Evolutionary conservation across 2,329 filamentous ascomycete species (phyloP).

Genomic region (Penicillium hesseltinei): DNA sequence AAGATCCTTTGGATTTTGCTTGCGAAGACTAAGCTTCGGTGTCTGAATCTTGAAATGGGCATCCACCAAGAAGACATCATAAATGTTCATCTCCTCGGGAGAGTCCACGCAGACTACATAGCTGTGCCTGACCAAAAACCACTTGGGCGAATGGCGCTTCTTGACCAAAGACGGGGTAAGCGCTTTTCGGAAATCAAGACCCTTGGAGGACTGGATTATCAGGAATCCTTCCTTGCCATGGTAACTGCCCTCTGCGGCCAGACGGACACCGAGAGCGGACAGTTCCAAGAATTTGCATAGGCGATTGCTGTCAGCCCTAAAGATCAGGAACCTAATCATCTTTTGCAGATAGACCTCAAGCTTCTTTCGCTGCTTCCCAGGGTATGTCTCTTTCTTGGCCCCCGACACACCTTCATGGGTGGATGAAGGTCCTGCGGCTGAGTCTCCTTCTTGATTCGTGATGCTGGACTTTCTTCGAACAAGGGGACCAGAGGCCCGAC

Average conservation of each 20-base stretch:
- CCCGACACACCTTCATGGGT: slow-evolving; percentile 38
- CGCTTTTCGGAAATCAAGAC: slow-evolving; percentile 78
- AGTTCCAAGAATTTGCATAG: slow-evolving; percentile 94
- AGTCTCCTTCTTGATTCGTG: slow-evolving; percentile 41
- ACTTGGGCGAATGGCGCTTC: slow-evolving; percentile 83
- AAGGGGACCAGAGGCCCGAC: slow-evolving; percentile 57
- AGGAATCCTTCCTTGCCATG: slow-evolving; percentile 96
- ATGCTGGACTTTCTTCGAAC: slow-evolving; percentile 60
- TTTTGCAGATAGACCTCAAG: slow-evolving; percentile 88
- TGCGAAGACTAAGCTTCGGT: slow-evolving; percentile 58
- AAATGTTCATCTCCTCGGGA: slow-evolving; percentile 97
- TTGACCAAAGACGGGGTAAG: slow-evolving; percentile 76
- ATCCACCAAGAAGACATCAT: slow-evolving; percentile 97
- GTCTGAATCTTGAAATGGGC: slow-evolving; percentile 78
- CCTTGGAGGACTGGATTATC: slow-evolving; percentile 87
- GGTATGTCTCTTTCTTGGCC: slow-evolving; percentile 58
- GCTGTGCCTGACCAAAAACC: slow-evolving; percentile 97
- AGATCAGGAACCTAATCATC: slow-evolving; percentile 96
- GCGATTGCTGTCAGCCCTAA: slow-evolving; percentile 90
- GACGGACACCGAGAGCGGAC: slow-evolving; percentile 86
- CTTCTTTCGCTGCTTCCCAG: slow-evolving; percentile 78
- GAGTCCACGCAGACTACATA: slow-evolving; percentile 99
- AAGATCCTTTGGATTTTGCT: slow-evolving; percentile 57
- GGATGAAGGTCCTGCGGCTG: slow-evolving; percentile 34
- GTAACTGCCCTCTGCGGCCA: slow-evolving; percentile 93